Evolutionary conservation across 164 flowering plant genomes (phyloP).

Genomic region (Magnolia changhungtana): DNA sequence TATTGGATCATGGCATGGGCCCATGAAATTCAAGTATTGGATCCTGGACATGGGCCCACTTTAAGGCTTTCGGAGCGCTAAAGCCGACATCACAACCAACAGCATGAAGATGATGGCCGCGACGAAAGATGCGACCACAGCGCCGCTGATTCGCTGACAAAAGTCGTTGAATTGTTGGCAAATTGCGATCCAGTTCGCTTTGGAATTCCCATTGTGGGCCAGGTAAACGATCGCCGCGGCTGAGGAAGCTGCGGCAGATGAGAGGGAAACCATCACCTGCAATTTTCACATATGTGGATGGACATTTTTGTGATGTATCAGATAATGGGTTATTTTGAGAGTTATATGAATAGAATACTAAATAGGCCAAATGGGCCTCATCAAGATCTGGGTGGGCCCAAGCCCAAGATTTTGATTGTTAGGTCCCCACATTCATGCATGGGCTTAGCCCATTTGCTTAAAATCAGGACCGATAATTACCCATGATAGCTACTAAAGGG

Average conservation of each 20-base stretch:
- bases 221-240: constrained; percentile 77
- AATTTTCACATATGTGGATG: not conserved
- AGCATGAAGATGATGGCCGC: constrained; percentile 46
- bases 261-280: constrained; percentile 58
- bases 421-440: no score
- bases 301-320: not conserved
- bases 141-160: constrained; percentile 63
- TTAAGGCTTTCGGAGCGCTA: constrained; percentile 40
- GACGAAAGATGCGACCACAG: constrained; percentile 62
- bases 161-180: constrained; percentile 71
- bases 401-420: no score
- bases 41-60: not conserved
- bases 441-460: no score
- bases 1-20: not conserved
- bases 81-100: constrained; percentile 51
- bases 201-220: constrained; percentile 78
- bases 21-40: not conserved
- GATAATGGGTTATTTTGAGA: not conserved
- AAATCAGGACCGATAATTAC: no score
- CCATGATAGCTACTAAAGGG: not conserved
- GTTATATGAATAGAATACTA: not conserved
- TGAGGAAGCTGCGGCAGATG: constrained; percentile 50
- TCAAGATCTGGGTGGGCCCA: not conserved
- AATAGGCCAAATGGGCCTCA: not conserved
- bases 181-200: constrained; percentile 76